These are phyloP conservation scores for Alternaria novae-zelandiae DNA, from an alignment of 2,329 filamentous ascomycete species.

Conservation along the genomic window DNA sequence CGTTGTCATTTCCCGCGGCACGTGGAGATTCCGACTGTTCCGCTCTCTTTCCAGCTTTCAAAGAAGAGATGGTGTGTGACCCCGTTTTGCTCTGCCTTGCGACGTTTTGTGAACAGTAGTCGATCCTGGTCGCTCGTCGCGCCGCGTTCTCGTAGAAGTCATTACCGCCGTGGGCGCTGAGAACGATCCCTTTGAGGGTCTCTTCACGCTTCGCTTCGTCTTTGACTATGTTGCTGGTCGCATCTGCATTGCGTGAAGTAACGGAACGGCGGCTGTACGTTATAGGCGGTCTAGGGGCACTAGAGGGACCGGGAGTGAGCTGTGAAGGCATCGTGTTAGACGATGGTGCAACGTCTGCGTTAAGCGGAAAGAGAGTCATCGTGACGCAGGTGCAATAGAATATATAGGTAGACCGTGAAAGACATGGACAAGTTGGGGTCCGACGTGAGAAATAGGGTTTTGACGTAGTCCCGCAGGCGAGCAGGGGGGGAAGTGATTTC, in stretches of 20 bases:
- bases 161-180: not conserved
- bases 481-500: not conserved
- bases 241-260: not conserved
- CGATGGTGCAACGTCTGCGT: not conserved
- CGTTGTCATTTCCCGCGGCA: not conserved
- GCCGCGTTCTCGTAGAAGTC: not conserved
- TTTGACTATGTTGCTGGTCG: not conserved
- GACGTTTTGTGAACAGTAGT: not conserved
- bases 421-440: not conserved
- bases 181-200: not conserved
- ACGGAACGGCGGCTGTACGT: not conserved
- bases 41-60: not conserved
- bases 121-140: not conserved
- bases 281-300: not conserved
- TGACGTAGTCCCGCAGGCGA: not conserved
- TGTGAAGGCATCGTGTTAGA: not conserved
- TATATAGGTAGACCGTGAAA: not conserved
- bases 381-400: not conserved
- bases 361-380: not conserved
- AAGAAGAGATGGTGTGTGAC: not conserved
- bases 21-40: not conserved
- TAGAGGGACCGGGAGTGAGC: not conserved
- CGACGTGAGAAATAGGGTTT: not conserved
- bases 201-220: constrained; percentile 3
- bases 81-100: not conserved